These are phyloP conservation scores for Ophiocytium majus DNA, from an alignment of 352 stramenopile species.

Conservation along the genomic window DNA sequence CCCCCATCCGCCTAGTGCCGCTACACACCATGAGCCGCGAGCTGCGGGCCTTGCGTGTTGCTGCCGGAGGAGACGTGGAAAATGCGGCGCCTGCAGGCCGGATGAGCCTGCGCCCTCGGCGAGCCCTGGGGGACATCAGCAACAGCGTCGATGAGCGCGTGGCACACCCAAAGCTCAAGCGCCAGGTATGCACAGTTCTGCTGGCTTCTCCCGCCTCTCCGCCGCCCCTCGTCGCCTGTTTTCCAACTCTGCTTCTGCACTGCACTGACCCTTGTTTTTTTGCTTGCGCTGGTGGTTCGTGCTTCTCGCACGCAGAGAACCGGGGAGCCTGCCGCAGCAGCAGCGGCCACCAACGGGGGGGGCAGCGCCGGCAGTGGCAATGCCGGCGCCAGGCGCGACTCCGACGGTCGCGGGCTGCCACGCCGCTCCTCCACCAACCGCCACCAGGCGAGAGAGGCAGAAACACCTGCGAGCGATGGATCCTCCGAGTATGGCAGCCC, in stretches of 20 bases:
- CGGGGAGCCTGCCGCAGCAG: background rate
- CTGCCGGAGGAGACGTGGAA: too few species aligned
- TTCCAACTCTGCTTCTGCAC: background rate
- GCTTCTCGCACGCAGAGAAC: background rate
- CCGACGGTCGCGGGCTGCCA: background rate
- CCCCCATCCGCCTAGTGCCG: too few species aligned
- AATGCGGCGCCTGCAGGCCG: too few species aligned
- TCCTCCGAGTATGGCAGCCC: too few species aligned
- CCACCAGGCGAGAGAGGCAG: background rate
- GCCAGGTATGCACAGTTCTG: background rate
- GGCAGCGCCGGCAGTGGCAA: background rate
- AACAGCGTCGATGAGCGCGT: background rate
- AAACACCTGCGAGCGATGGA: background rate
- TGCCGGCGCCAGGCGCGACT: background rate
- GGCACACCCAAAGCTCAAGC: background rate
- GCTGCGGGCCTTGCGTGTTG: too few species aligned
- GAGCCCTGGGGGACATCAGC: background rate
- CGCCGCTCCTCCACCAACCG: background rate
- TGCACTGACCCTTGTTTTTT: background rate
- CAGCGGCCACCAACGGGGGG: background rate
- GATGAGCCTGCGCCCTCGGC: too few species aligned
- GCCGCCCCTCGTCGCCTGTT: too few species aligned
- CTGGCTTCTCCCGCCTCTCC: too few species aligned
- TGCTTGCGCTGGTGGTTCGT: background rate
- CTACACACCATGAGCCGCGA: too few species aligned